Evolutionary conservation across 306 rosid genomes (phyloP).

Genomic region (Inga leiocalycina): DNA sequence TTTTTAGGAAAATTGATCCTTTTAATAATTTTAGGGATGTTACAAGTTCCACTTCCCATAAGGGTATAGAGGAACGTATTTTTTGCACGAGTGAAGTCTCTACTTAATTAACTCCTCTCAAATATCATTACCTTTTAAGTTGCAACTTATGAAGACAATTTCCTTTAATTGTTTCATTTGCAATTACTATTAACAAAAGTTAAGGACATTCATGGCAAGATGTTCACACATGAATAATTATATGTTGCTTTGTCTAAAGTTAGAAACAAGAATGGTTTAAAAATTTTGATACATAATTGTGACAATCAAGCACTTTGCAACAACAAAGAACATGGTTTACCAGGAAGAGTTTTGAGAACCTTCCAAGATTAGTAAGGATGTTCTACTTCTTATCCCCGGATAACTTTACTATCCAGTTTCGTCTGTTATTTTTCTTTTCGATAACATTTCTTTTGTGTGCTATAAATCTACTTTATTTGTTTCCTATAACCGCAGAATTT

Average conservation of each 20-base stretch:
- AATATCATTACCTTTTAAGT: too few species aligned
- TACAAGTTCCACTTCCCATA: constrained; percentile 3
- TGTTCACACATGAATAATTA: too few species aligned
- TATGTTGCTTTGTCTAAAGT: background rate
- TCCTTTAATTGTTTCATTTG: too few species aligned
- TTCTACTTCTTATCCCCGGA: background rate
- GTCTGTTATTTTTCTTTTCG: too few species aligned
- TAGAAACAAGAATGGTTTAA: too few species aligned
- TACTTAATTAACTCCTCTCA: too few species aligned
- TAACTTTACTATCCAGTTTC: background rate
- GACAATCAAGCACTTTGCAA: background rate
- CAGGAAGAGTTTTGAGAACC: background rate
- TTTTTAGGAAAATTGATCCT: too few species aligned
- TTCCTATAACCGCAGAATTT: too few species aligned
- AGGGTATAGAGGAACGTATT: background rate
- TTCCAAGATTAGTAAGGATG: too few species aligned
- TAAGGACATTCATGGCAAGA: background rate
- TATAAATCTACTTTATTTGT: too few species aligned
- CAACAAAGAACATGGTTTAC: background rate
- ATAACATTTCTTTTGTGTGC: background rate
- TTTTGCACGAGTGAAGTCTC: background rate
- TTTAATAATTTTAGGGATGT: too few species aligned
- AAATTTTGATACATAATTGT: too few species aligned
- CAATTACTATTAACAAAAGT: background rate
- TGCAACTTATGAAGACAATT: background rate